A percentile compares a stretch with the other conserved stretches of the same genome.
Evolutionary conservation across 208 protist species (phyloP).

Genomic region (Trypanosoma melophagium): DNA sequence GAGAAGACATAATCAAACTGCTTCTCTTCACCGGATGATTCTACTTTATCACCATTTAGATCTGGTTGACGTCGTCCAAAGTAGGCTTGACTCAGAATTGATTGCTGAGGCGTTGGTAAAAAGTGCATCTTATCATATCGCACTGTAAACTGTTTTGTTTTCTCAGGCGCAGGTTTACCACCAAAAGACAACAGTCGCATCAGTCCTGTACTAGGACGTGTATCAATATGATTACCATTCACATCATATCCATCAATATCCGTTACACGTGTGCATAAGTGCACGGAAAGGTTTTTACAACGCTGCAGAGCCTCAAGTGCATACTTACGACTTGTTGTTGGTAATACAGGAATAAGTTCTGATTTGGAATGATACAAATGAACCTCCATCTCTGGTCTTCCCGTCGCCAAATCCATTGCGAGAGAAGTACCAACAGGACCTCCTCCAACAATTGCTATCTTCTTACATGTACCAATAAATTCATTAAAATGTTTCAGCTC

Average conservation of each 20-base stretch:
- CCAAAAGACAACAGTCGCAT: conserved; percentile 22
- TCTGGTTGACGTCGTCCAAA: conserved; percentile 55
- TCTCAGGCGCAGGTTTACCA: conserved; percentile 20
- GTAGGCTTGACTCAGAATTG: conserved; percentile 73
- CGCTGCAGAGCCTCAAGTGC: conserved; percentile 51
- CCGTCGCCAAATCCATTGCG: conserved; percentile 58
- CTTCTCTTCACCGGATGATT: conserved; percentile 31
- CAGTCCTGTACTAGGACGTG: not conserved
- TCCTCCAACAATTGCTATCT: conserved; percentile 83
- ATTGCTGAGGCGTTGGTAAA: conserved; percentile 46
- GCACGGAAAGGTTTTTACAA: conserved; percentile 53
- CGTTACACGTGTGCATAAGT: conserved; percentile 55
- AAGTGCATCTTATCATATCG: conserved; percentile 57
- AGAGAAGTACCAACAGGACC: conserved; percentile 77
- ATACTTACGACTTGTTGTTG: conserved; percentile 57
- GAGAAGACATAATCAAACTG: conserved; percentile 86
- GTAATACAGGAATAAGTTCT: conserved; percentile 66
- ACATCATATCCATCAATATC: conserved; percentile 40
- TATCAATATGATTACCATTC: conserved; percentile 25
- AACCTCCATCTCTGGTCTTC: conserved; percentile 63
- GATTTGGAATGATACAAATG: conserved; percentile 70
- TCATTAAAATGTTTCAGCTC: conserved; percentile 80
- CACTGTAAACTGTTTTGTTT: conserved; percentile 36
- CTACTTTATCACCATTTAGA: conserved; percentile 33
- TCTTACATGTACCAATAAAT: conserved; percentile 66